These are phyloP conservation scores for Trifolium subterraneum DNA, from an alignment of 306 rosid species.

Conservation along the genomic window DNA sequence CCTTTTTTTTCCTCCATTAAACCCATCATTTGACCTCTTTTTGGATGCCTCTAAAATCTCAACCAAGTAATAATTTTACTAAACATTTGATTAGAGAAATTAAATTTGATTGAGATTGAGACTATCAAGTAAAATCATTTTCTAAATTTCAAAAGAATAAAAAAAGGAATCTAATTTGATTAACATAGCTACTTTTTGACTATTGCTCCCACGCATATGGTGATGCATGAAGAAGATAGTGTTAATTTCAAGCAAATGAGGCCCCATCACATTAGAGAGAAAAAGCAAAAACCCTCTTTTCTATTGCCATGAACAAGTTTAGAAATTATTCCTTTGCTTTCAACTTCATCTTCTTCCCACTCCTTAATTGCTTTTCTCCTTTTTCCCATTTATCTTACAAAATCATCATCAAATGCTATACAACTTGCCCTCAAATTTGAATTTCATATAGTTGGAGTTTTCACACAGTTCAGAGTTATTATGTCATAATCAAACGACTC, in stretches of 20 bases:
- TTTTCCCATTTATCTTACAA: conserved; percentile 45
- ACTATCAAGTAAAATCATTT: conserved; percentile 21
- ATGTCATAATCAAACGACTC: background rate
- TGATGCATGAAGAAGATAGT: conserved; percentile 63
- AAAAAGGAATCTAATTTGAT: conserved; percentile 39
- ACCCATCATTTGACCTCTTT: conserved; percentile 66
- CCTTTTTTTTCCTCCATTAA: conserved; percentile 50
- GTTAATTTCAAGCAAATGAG: conserved; percentile 76
- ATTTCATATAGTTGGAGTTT: background rate
- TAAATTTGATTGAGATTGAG: conserved; percentile 10
- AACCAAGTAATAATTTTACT: conserved; percentile 46
- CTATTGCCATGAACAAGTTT: conserved; percentile 55
- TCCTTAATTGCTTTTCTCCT: conserved; percentile 39
- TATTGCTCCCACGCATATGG: conserved; percentile 52
- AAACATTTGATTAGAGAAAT: conserved; percentile 18
- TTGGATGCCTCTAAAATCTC: conserved; percentile 56
- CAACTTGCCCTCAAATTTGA: background rate
- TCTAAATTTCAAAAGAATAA: conserved; percentile 24
- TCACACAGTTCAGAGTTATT: background rate
- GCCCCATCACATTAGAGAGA: conserved; percentile 57
- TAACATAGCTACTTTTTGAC: conserved; percentile 59
- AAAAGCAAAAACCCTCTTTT: conserved; percentile 52
- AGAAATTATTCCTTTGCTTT: conserved; percentile 75
- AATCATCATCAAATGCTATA: conserved; percentile 38
- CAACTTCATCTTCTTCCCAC: conserved; percentile 51